These are phyloP conservation scores for Lycium ferocissimum DNA, from an alignment of 257 asterid species.

Conservation along the genomic window DNA sequence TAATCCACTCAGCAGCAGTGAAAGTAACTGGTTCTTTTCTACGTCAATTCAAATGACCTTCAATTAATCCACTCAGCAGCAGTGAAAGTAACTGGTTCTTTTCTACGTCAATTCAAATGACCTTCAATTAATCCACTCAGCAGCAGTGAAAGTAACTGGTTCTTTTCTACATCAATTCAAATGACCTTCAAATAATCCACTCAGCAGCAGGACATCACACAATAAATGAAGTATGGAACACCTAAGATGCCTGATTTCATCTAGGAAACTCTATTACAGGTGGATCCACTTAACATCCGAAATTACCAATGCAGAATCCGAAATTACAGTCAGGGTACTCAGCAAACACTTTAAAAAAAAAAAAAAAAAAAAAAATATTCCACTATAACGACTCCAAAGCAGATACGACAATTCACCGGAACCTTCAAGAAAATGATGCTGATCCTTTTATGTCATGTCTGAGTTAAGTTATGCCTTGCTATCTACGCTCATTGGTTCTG, in stretches of 20 bases:
- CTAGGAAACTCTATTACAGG: not conserved
- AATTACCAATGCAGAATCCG: slow-evolving; percentile 5
- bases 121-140: not conserved
- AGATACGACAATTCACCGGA: not conserved
- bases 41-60: not conserved
- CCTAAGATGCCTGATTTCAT: not conserved
- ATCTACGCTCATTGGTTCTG: slow-evolving; percentile 54
- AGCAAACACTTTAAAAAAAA: not conserved
- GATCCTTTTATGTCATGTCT: not conserved
- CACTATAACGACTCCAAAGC: not conserved
- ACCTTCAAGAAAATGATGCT: not conserved
- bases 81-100: not conserved
- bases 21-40: not conserved
- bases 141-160: no score
- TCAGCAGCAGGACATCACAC: not conserved
- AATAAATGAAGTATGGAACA: no score
- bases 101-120: not conserved
- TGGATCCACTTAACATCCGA: not conserved
- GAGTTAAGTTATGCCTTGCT: slow-evolving; percentile 53
- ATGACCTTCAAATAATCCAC: not conserved
- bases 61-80: no score
- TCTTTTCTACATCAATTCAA: not conserved
- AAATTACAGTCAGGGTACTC: not conserved
- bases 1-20: not conserved
- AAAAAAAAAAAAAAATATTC: not conserved